Evolutionary conservation across 352 stramenopile genomes (phyloP).

Genomic region (Globisporangium sylvaticum): DNA sequence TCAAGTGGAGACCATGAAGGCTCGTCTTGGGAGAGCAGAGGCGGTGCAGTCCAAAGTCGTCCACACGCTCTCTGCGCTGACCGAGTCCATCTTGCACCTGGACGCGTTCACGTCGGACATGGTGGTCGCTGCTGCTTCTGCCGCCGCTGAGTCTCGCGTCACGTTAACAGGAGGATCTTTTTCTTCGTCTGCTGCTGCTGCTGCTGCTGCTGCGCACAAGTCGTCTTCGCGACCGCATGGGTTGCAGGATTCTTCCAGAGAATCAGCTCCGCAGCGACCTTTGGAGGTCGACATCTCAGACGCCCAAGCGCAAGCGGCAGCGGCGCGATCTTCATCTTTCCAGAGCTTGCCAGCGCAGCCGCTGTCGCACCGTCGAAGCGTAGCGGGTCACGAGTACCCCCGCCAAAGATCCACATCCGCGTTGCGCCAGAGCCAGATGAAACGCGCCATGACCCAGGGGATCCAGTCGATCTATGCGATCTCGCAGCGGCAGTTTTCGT

Average conservation of each 20-base stretch:
- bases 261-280: not conserved
- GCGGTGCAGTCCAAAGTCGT: not conserved
- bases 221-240: not conserved
- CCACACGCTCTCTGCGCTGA: not conserved
- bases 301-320: not conserved
- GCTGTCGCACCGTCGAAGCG: not conserved
- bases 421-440: not conserved
- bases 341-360: not conserved
- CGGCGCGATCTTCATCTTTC: not conserved
- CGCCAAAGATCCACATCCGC: not conserved
- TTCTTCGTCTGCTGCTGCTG: not conserved
- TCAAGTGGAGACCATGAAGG: conserved; percentile 1
- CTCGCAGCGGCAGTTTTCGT: not conserved
- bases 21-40: not conserved
- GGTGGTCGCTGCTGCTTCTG: not conserved
- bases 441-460: not conserved
- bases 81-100: conserved; percentile 1
- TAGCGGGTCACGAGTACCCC: not conserved
- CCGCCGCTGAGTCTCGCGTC: not conserved
- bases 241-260: not conserved
- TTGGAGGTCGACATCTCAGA: not conserved
- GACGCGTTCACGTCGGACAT: not conserved
- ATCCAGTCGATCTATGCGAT: not conserved
- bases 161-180: not conserved
- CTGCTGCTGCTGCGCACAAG: not conserved